A percentile compares a stretch with the other conserved stretches of the same genome.
Evolutionary conservation across 352 stramenopile species (phyloP).

Genomic region (Phytophthora fragariaefolia): DNA sequence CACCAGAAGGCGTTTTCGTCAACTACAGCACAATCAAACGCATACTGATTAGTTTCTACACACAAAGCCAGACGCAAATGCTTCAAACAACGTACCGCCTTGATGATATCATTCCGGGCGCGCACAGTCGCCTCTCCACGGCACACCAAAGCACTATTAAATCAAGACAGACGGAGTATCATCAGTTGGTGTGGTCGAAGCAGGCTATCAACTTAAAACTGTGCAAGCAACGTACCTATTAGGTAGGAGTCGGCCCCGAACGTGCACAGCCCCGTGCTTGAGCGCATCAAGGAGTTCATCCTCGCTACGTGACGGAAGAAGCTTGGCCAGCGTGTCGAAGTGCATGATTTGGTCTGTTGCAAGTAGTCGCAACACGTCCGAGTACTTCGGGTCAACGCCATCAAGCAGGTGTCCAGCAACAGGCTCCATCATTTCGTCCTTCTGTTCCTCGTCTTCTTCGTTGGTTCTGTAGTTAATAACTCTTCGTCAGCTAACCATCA

Average conservation of each 20-base stretch:
- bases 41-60: no score
- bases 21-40: conserved; percentile 26
- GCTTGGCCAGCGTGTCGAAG: conserved; percentile 48
- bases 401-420: conserved; percentile 28
- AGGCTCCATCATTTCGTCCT: conserved; percentile 52
- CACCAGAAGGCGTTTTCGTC: conserved; percentile 38
- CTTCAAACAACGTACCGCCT: conserved; percentile 41
- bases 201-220: no score
- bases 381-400: conserved; percentile 42
- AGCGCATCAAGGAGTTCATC: conserved; percentile 51
- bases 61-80: background rate
- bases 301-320: conserved; percentile 48
- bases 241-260: conserved; percentile 50
- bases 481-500: background rate
- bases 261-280: conserved; percentile 48
- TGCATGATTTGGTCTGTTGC: conserved; percentile 52
- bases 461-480: conserved; percentile 25
- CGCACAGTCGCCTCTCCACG: conserved; percentile 34
- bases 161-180: no score
- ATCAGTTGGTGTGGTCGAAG: no score
- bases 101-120: conserved; percentile 57
- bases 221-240: conserved; percentile 50
- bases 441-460: conserved; percentile 45
- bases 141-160: conserved; percentile 42
- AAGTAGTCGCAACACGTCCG: conserved; percentile 29